A percentile compares a stretch with the other conserved stretches of the same genome.
Evolutionary conservation across 768 basidiomycete species (phyloP).

Genomic region (Calocybe gangraenosa): DNA sequence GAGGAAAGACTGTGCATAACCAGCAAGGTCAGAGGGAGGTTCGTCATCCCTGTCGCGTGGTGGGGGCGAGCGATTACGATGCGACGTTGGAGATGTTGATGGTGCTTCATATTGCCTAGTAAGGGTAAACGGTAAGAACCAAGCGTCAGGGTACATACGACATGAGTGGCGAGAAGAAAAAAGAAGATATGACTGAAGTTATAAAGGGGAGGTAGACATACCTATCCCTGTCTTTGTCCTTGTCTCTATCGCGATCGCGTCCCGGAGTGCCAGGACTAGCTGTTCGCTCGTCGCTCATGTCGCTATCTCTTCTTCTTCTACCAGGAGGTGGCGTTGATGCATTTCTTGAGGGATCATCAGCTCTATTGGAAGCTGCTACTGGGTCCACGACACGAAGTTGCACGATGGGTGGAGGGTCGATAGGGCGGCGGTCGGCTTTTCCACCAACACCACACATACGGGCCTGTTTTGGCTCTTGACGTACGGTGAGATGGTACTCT

Average conservation of each 20-base stretch:
- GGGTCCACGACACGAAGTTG: slow-evolving; percentile 86
- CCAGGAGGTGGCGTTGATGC: slow-evolving; percentile 13
- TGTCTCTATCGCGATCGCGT: slow-evolving; percentile 5
- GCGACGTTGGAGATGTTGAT: too few species aligned
- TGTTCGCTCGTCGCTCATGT: slow-evolving; percentile 4
- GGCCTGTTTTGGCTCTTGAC: slow-evolving; percentile 91
- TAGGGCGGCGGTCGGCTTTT: slow-evolving; percentile 92
- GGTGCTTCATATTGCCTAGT: slow-evolving; percentile 2
- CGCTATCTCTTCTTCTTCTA: slow-evolving; percentile 8
- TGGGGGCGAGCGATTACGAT: neutral
- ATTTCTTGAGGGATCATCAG: neutral
- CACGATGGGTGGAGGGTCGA: slow-evolving; percentile 97
- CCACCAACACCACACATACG: slow-evolving; percentile 90
- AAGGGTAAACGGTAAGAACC: neutral
- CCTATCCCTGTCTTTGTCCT: slow-evolving; percentile 16
- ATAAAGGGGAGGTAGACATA: neutral
- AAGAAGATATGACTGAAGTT: neutral
- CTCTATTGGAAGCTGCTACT: neutral
- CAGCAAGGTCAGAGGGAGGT: slow-evolving; percentile 26
- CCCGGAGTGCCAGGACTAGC: slow-evolving; percentile 3
- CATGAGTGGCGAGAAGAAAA: neutral
- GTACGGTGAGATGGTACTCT: slow-evolving; percentile 79
- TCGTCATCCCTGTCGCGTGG: slow-evolving; percentile 2
- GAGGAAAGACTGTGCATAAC: slow-evolving; percentile 59
- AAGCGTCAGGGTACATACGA: neutral